These are phyloP conservation scores for Candida vartiovaarae DNA, from an alignment of 805 yeast genomes.

Conservation along the genomic window DNA sequence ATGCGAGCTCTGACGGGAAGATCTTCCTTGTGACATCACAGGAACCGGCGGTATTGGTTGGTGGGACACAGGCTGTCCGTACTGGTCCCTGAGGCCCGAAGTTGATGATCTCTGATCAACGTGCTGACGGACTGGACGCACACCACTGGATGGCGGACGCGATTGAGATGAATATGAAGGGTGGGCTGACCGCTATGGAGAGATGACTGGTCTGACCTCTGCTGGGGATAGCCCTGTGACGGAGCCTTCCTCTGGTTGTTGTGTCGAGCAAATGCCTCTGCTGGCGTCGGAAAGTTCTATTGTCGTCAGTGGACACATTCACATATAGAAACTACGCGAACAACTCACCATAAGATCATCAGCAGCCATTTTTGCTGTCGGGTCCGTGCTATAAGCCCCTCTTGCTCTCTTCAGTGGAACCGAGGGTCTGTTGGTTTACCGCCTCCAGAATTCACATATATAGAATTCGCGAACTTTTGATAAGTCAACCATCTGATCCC, in stretches of 20 bases:
- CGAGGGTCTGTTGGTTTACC: no score
- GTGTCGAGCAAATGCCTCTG: conserved; percentile 23
- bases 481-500: no score
- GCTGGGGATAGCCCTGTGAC: not conserved
- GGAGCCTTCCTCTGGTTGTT: conserved; percentile 1
- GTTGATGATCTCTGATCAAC: not conserved
- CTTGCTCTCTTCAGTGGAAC: no score
- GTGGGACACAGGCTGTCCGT: not conserved
- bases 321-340: no score
- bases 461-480: not conserved
- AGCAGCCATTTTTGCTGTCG: conserved; percentile 16
- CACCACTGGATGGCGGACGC: not conserved
- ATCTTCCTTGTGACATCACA: not conserved
- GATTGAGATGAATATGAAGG: not conserved
- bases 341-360: conserved; percentile 20
- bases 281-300: conserved; percentile 25
- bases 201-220: conserved; percentile 4
- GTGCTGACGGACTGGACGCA: conserved; percentile 1
- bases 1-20: not conserved
- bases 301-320: conserved; percentile 1
- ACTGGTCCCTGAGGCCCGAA: not conserved
- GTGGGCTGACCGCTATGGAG: conserved; percentile 2
- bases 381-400: no score
- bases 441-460: conserved; percentile 23
- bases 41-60: not conserved